Evolutionary conservation across 345 rosid species (phyloP).

Genomic region (Gossypium mustelinum): DNA sequence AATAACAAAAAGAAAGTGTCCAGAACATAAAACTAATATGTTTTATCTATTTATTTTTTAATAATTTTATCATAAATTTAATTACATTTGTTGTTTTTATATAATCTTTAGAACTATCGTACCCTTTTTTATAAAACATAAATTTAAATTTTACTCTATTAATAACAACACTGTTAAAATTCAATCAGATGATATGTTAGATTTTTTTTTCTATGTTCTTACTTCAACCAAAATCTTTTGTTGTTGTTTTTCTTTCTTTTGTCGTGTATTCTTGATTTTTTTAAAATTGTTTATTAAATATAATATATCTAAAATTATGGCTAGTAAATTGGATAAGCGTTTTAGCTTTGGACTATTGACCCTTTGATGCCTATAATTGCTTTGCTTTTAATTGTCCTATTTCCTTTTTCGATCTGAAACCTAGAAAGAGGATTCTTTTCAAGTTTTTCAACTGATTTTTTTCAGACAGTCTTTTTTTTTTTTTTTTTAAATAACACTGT

Average conservation of each 20-base stretch:
- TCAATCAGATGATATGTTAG: not conserved
- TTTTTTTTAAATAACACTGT: not conserved
- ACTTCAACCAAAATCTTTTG: not conserved
- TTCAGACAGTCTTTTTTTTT: not conserved
- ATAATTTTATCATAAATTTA: too few relatives aligned
- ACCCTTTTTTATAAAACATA: fast-evolving
- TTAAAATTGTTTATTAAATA: not conserved
- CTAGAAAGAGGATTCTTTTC: not conserved
- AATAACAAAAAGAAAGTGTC: too few relatives aligned
- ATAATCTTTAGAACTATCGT: too few relatives aligned
- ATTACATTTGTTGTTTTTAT: too few relatives aligned
- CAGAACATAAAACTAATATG: too few relatives aligned
- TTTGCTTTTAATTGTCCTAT: not conserved
- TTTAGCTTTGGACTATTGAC: not conserved
- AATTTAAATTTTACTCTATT: too few relatives aligned
- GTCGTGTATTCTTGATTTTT: not conserved
- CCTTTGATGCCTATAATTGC: not conserved
- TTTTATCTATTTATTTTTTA: too few relatives aligned
- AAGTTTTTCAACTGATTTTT: not conserved
- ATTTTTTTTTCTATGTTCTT: not conserved
- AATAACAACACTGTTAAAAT: fast-evolving
- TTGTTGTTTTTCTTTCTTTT: not conserved
- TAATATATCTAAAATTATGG: not conserved
- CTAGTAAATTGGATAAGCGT: not conserved
- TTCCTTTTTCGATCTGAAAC: not conserved